Evolutionary conservation across 306 rosid genomes (phyloP).

Genomic region (Acacia acuminata): DNA sequence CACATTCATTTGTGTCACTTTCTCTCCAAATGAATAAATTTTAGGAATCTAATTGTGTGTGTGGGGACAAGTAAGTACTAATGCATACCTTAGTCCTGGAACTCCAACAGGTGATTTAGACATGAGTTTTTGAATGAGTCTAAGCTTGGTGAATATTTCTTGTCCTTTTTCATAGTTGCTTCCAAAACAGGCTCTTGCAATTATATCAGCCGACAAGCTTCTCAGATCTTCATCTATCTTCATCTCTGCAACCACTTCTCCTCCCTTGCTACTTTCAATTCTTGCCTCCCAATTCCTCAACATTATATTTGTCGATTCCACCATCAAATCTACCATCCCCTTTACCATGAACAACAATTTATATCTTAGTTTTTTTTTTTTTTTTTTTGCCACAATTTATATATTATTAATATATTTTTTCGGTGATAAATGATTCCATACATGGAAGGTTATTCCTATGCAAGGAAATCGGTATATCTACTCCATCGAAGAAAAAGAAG

Average conservation of each 20-base stretch:
- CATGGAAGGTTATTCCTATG: neutral
- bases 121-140: conserved; percentile 55
- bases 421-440: neutral
- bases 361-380: neutral
- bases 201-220: conserved; percentile 65
- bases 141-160: conserved; percentile 63
- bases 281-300: conserved; percentile 55
- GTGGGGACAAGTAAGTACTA: neutral
- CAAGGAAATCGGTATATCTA: neutral
- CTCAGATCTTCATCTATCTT: conserved; percentile 51
- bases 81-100: conserved; percentile 60
- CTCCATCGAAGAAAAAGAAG: neutral
- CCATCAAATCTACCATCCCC: conserved; percentile 67
- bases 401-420: neutral
- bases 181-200: conserved; percentile 70
- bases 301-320: conserved; percentile 51
- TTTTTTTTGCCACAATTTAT: too few species aligned
- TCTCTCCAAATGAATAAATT: neutral
- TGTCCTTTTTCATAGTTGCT: conserved; percentile 64
- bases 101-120: conserved; percentile 47
- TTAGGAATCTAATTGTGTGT: neutral
- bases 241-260: conserved; percentile 45
- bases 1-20: neutral
- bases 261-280: conserved; percentile 40
- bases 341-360: conserved; percentile 3